These are phyloP conservation scores for Aureobasidium sp. DNA, from an alignment of 2,329 filamentous ascomycete species.

Conservation along the genomic window DNA sequence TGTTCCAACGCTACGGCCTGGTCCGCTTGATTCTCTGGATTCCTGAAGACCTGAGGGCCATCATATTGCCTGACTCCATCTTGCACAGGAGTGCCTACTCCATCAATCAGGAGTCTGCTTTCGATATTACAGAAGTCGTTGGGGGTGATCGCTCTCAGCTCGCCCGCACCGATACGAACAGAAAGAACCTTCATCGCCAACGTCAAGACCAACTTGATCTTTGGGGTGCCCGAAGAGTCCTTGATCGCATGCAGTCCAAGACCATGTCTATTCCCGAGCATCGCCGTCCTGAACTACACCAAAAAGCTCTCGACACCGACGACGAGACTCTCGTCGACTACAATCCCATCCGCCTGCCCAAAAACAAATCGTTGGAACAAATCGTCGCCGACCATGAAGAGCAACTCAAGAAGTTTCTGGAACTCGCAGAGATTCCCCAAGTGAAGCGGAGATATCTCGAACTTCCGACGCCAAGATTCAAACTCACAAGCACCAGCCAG, in stretches of 20 bases:
- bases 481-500: background rate
- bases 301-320: background rate
- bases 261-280: conserved; percentile 12
- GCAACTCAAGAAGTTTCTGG: background rate
- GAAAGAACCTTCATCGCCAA: background rate
- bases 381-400: background rate
- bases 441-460: background rate
- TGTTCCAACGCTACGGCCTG: conserved; percentile 66
- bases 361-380: background rate
- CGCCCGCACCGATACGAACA: background rate
- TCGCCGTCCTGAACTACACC: background rate
- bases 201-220: conserved; percentile 5
- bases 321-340: conserved; percentile 10
- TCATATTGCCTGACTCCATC: conserved; percentile 55
- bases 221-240: background rate
- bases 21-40: conserved; percentile 74
- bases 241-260: conserved; percentile 15
- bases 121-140: conserved; percentile 44
- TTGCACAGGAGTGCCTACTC: conserved; percentile 50
- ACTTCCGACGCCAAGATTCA: background rate
- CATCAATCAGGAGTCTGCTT: conserved; percentile 55
- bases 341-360: conserved; percentile 3
- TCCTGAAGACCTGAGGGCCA: conserved; percentile 51
- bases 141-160: conserved; percentile 10
- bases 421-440: background rate